Percentiles rank a stretch among this genome's conserved stretches.
Conservation (phyloP, 192 early-diverging fungal genomes). For the Coemansia biformis region DNA sequence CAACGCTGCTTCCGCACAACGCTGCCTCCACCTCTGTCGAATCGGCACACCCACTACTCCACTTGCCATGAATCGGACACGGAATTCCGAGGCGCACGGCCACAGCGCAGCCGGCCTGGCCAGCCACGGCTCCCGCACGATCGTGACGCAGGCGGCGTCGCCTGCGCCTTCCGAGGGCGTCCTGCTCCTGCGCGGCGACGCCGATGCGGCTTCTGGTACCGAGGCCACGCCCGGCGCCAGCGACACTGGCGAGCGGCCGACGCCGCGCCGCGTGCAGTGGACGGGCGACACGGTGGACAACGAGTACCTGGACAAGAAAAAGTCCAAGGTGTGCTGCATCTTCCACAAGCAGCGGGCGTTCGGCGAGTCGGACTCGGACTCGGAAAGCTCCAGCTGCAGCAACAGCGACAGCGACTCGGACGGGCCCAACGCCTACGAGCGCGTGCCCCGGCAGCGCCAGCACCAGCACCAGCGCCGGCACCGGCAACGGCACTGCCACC, state of each 20-base stretch:
- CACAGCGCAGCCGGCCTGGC: slow-evolving; percentile 8
- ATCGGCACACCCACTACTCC: too few relatives aligned
- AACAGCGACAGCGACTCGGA: slow-evolving; percentile 13
- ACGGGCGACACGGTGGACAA: slow-evolving; percentile 48
- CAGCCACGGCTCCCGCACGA: slow-evolving; percentile 32
- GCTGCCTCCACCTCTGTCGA: too few relatives aligned
- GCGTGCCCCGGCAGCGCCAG: slow-evolving; percentile 12
- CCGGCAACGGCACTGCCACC: background rate
- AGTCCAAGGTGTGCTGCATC: slow-evolving; percentile 54
- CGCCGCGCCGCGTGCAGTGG: slow-evolving; percentile 35
- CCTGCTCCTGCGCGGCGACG: slow-evolving; percentile 21
- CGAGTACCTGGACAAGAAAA: slow-evolving; percentile 43
- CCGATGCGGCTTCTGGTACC: background rate
- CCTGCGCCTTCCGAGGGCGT: slow-evolving; percentile 2
- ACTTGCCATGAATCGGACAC: too few relatives aligned
- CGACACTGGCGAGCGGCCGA: background rate
- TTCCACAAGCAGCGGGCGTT: slow-evolving; percentile 37
- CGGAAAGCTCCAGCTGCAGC: slow-evolving; percentile 24
- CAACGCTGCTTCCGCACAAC: too few relatives aligned
- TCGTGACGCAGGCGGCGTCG: slow-evolving; percentile 8
- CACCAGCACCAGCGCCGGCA: slow-evolving; percentile 3
- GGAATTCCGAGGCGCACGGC: too few relatives aligned
- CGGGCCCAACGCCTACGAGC: slow-evolving; percentile 50
- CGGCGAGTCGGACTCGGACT: slow-evolving; percentile 52
- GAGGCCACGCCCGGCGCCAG: background rate